Base-by-base conservation (phyloP, 2,329 filamentous ascomycete species). In the Trichoderma koningiopsis region DNA sequence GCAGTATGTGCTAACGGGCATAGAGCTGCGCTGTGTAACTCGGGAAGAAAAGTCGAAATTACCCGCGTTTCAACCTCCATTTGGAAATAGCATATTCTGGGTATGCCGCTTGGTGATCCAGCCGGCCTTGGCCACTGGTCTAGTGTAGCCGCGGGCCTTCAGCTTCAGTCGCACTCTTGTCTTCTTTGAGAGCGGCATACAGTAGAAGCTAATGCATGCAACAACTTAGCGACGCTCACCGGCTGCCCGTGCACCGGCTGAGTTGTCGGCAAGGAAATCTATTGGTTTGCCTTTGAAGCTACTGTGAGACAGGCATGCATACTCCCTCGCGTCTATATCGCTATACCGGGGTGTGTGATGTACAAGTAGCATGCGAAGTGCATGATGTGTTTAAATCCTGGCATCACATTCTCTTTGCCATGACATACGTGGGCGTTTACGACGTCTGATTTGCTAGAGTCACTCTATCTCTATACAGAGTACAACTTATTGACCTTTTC, bases 291-390 rank as follows among this genome's bases (percentile, higher is more conserved):
- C 14, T 11, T 57, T 2, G 40, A 52, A 5, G 55, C 13, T 24
- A 40, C 16, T 19, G 22, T 64, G 31, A 65, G 52, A 31, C 62
- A 16, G 13, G 3, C 33, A 59, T 31, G 11, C 33, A 52, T 31
- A 14, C 29, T 19, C 29, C 64, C 55, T 67, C 40, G 55, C 55
- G 6, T 52, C 10, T 5, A 52, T 52, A 59, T 29, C 64, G 29
- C 55, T 59, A 37, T 67, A 67, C 27, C 40, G 29, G 52, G 31
- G 55, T 31, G 43, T n/a, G 29, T 27, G 37, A 37, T 67, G n/a
- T n/a, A n/a, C n/a, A n/a, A n/a, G 29, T 6, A 52, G 16, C 27
- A 66, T 67, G 29, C 52, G 63, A 52, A 58, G 31, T 29, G 49
- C 11, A 35, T 37, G 27, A 35, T 52, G 27, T 37, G 27, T 29